Conservation (phyloP, 441 rosid genomes). For the Geranium incanum region DNA sequence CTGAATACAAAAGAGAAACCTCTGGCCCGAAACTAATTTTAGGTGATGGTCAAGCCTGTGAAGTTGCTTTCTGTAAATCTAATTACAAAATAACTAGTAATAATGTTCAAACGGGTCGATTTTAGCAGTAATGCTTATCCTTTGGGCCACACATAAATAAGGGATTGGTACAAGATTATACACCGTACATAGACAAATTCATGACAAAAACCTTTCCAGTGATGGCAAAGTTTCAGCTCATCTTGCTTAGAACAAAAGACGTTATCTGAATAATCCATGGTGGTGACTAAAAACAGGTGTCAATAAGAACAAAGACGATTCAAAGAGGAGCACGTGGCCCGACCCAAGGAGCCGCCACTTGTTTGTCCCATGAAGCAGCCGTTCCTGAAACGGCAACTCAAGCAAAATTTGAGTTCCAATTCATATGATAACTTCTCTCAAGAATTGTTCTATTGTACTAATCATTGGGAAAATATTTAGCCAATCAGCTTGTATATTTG, state of each 20-base stretch:
- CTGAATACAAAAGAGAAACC: slow-evolving; percentile 4
- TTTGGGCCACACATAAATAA: neutral
- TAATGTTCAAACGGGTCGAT: neutral
- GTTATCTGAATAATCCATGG: slow-evolving; percentile 9
- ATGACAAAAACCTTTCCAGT: neutral
- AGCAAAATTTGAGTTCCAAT: neutral
- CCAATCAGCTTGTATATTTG: no score
- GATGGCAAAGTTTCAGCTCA: slow-evolving; percentile 12
- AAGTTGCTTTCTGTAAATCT: no score
- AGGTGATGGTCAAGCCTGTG: neutral
- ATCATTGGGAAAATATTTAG: no score
- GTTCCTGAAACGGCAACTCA: neutral
- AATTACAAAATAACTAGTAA: neutral
- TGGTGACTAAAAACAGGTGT: neutral
- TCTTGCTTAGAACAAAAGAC: slow-evolving; percentile 1
- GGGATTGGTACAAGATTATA: slow-evolving; percentile 1
- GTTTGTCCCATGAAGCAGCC: neutral
- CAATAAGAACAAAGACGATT: neutral
- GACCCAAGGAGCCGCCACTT: neutral
- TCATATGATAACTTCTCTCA: slow-evolving; percentile 9
- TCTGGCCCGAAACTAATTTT: neutral
- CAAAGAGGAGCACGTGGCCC: slow-evolving; percentile 10
- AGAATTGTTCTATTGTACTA: no score
- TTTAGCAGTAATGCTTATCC: neutral
- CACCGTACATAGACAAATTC: slow-evolving; percentile 12